Evolutionary conservation across 192 early-diverging fungal species (phyloP), one percentile per base, ranked within the genome.

Genomic region (Martensiomyces pterosporus): DNA sequence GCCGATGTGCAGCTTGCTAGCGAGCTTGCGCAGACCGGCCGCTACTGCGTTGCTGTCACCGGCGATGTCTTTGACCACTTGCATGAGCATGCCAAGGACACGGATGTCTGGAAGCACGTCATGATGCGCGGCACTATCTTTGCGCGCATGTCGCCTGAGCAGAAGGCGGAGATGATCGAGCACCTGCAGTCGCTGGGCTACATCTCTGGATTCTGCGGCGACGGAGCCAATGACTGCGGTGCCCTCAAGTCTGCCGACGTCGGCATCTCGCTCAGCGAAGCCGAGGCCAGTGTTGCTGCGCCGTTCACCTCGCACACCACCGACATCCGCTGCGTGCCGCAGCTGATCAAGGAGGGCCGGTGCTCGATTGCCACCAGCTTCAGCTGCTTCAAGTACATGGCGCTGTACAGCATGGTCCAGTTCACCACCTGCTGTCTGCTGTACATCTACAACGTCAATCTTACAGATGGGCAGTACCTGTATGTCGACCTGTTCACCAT

Each of bases 381-480:
- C 65, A 85, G 83, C 41, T 94, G 93, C 67, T 97, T 98, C 85
- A 95, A 99, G 76, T 99, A 87, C 67, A 94, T 99, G 94, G 92
- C 92, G 2, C 78, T 96, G 5, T 98, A 99, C 62, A 87, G 85
- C 47, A 80, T 99, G 43, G 96, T 99, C 50, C 97, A 99, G 60
- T 97, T 94, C 57, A 92, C 91, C 0, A 83, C 90, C 9, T 93
- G 97, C 46, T 90, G 88, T 21, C 60, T 99, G 17, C 60, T 99
- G 29, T 97, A 98, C 75, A 64, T 79, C 0, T 87, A 92, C 60
- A 86, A 77, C 12, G 78, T 80, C 42, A 94, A 93, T 57, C 64
- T 97, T 27, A 90, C 87, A 4, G 89, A 99, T 36, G 89, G 89
- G 41, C 92, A 97, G 79, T 99, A 90, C 67, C 66, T 98, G 47